Evolutionary conservation across 257 asterid species (phyloP).

Genomic region (Ballota nigra): DNA sequence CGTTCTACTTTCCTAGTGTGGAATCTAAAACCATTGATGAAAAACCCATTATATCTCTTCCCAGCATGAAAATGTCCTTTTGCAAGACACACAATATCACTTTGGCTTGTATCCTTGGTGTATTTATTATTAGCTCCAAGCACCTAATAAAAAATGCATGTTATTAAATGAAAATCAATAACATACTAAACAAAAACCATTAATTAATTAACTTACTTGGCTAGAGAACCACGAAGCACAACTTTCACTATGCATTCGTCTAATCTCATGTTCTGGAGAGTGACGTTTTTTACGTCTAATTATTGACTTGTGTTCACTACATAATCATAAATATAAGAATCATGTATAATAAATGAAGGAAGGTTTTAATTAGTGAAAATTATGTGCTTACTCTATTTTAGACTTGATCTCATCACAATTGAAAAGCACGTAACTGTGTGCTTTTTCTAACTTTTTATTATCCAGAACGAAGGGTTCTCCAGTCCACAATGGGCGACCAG

Average conservation of each 20-base stretch:
- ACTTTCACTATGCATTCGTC: not conserved
- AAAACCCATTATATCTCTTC: not conserved
- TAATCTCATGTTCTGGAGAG: not conserved
- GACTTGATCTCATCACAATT: not conserved
- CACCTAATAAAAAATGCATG: not conserved
- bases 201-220: not conserved
- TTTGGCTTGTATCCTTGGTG: not conserved
- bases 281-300: not conserved
- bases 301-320: not conserved
- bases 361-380: not conserved
- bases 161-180: not conserved
- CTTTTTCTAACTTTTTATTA: not conserved
- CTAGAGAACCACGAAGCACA: not conserved
- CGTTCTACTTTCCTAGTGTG: not conserved
- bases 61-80: not conserved
- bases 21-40: not conserved
- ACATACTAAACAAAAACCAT: not conserved
- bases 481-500: not conserved
- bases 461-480: not conserved
- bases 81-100: not conserved
- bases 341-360: not conserved
- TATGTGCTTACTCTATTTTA: not conserved
- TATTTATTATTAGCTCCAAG: not conserved
- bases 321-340: not conserved
- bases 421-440: not conserved